phyloP scores from a whole-genome alignment of 208 protist species.

The Wallacemonas sp. region DNA sequence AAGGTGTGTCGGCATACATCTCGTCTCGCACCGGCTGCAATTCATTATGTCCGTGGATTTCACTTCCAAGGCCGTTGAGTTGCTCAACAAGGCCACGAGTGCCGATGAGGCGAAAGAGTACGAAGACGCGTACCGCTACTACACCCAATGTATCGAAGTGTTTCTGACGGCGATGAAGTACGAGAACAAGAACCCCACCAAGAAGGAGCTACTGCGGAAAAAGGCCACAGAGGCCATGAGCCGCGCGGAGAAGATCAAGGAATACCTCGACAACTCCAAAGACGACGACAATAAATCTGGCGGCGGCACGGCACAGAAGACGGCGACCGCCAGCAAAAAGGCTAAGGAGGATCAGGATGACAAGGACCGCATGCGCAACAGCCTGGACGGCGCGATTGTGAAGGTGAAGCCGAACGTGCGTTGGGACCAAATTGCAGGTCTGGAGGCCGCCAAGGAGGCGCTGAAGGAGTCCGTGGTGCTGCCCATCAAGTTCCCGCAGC shows the following conservation, averaged over 20 bases:
- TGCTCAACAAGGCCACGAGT: constrained; percentile 91
- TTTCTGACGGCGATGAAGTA: constrained; percentile 96
- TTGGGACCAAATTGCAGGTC: constrained; percentile 91
- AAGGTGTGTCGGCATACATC: too few species aligned
- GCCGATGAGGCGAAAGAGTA: constrained; percentile 93
- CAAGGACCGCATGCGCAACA: constrained; percentile 84
- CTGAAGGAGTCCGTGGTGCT: constrained; percentile 93
- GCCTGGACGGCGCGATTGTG: constrained; percentile 79
- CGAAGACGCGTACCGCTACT: constrained; percentile 91
- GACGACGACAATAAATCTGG: constrained; percentile 41
- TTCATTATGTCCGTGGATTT: constrained; percentile 89
- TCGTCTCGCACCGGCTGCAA: constrained; percentile 3
- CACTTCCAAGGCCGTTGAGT: constrained; percentile 92
- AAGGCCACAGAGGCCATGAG: constrained; percentile 94
- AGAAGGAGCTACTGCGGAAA: constrained; percentile 90
- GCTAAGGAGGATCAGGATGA: constrained; percentile 93
- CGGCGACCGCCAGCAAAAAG: constrained; percentile 73
- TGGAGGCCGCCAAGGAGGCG: constrained; percentile 90
- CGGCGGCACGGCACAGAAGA: constrained; percentile 54
- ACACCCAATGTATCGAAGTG: constrained; percentile 94
- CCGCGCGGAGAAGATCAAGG: constrained; percentile 96
- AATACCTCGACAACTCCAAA: constrained; percentile 87
- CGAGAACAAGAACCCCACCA: constrained; percentile 93
- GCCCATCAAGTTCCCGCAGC: constrained; percentile 89
- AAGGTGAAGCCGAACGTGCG: constrained; percentile 82